Evolutionary conservation across 352 stramenopile species (phyloP).

Genomic region (Pythium monospermum): DNA sequence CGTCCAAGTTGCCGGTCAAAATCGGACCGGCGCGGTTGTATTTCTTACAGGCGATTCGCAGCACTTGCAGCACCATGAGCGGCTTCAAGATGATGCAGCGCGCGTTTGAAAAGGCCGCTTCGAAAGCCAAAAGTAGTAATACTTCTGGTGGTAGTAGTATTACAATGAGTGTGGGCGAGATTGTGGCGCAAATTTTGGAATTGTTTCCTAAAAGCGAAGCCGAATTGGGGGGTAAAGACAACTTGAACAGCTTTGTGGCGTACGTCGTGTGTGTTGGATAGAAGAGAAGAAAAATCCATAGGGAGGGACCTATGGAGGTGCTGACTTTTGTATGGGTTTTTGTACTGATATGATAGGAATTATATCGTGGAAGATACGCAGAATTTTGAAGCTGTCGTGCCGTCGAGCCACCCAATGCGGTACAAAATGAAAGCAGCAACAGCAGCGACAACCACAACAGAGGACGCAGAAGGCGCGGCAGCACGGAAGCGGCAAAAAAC

Average conservation of each 20-base stretch:
- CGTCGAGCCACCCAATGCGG: conserved; percentile 15
- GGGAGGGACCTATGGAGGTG: not conserved
- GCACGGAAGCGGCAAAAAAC: conserved; percentile 28
- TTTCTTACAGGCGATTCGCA: conserved; percentile 69
- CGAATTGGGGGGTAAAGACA: conserved; percentile 70
- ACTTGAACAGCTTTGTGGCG: conserved; percentile 61
- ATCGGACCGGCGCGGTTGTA: conserved; percentile 73
- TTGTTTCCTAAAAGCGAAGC: conserved; percentile 67
- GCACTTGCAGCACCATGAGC: conserved; percentile 75
- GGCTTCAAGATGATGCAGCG: conserved; percentile 78
- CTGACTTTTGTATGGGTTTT: not conserved
- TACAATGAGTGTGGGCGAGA: conserved; percentile 43
- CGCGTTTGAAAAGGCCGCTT: conserved; percentile 75
- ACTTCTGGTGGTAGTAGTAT: no score
- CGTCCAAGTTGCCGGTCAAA: conserved; percentile 71
- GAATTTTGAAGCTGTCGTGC: conserved; percentile 28
- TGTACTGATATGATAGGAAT: conserved; percentile 11
- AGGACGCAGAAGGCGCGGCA: conserved; percentile 2
- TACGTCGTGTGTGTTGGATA: conserved; percentile 21
- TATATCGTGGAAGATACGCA: conserved; percentile 34
- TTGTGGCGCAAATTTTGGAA: conserved; percentile 70
- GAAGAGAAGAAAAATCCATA: no score
- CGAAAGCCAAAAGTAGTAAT: conserved; percentile 27
- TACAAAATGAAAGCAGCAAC: conserved; percentile 22
- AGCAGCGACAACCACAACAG: not conserved